phyloP scores from a whole-genome alignment of 345 rosid genomes.

The Populus tremula region DNA sequence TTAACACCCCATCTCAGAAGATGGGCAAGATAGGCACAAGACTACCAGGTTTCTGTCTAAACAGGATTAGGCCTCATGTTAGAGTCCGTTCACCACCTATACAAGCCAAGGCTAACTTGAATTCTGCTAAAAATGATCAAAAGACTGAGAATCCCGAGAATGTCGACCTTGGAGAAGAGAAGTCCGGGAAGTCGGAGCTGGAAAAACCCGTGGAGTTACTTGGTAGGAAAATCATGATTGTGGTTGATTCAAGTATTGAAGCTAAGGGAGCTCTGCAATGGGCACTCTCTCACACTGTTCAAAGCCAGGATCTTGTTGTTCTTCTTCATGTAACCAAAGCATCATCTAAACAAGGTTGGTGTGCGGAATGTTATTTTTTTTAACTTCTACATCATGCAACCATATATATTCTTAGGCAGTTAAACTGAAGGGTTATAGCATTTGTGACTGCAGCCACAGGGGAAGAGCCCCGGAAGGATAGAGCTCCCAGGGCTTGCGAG shows the following conservation, averaged over 20 bases:
- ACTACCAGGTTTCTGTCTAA: slow-evolving; percentile 67
- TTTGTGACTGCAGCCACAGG: slow-evolving; percentile 22
- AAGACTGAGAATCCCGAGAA: slow-evolving; percentile 9
- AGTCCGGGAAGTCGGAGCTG: not conserved
- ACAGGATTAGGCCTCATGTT: slow-evolving; percentile 73
- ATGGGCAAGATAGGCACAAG: slow-evolving; percentile 57
- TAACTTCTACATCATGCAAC: not conserved
- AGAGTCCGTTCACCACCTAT: slow-evolving; percentile 65
- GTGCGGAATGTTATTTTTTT: not conserved
- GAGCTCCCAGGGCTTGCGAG: slow-evolving; percentile 48
- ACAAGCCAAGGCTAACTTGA: slow-evolving; percentile 37
- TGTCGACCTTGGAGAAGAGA: slow-evolving; percentile 16
- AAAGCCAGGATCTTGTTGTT: slow-evolving; percentile 63
- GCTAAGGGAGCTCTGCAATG: slow-evolving; percentile 82
- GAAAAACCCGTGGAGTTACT: slow-evolving; percentile 19
- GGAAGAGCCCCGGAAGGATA: slow-evolving; percentile 40
- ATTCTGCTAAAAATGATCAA: slow-evolving; percentile 12
- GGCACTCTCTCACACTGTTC: slow-evolving; percentile 85
- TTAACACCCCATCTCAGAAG: slow-evolving; percentile 4
- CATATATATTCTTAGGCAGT: not conserved
- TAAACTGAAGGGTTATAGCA: not conserved
- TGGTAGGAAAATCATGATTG: slow-evolving; percentile 78
- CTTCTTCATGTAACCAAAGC: slow-evolving; percentile 61
- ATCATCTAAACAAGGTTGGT: slow-evolving; percentile 51
- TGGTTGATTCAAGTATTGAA: slow-evolving; percentile 74